Base-by-base conservation (phyloP, 2,329 filamentous ascomycete genomes). In the Madurella fahalii region DNA sequence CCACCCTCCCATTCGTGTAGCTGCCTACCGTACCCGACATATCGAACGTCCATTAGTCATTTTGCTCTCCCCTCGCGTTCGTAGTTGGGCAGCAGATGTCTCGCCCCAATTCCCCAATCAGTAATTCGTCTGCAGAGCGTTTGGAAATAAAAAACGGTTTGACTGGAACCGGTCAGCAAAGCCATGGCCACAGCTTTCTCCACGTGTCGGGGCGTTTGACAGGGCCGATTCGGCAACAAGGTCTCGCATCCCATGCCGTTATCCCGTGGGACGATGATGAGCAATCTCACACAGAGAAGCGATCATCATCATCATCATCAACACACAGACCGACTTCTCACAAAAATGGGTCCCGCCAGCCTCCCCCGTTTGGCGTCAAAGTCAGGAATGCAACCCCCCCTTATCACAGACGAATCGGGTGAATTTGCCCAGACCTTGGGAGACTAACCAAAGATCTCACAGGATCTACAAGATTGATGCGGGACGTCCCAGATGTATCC, bases 381-480 rank as follows among this genome's bases (percentile, higher is more conserved):
- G 25, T 25, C 32, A 25, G 34, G 42, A 40, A 52, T 37, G 49
- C 32, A 49, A 49, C 45, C 53, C 34, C 31, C 9, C 34, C 34
- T 37, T 56, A 50, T 56, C 50, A 20, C 34, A 20, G 25, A 32
- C 54, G 50, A 56, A 56, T 56, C 54, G 54, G 54, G 46, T 50
- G 45, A 13, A 17, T 15, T 17, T n/a, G 49, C 45, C 45, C 34
- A 45, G 48, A 3, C n/a, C 56, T 58, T 54, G 51, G 55, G 48
- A 49, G 44, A 48, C 51, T 47, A 50, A 53, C 54, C 54, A 16
- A 20, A 49, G 55, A 57, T 57, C 55, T 57, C 7, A 40, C 55
- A 52, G 18, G 56, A 57, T 57, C 55, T 51, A 42, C 47, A 12
- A 20, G 40, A 17, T 43, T 30, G n/a, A 44, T 17, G 30, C 52